These are phyloP conservation scores for Isatis tinctoria DNA, from an alignment of 345 rosid genomes.

Conservation along the genomic window DNA sequence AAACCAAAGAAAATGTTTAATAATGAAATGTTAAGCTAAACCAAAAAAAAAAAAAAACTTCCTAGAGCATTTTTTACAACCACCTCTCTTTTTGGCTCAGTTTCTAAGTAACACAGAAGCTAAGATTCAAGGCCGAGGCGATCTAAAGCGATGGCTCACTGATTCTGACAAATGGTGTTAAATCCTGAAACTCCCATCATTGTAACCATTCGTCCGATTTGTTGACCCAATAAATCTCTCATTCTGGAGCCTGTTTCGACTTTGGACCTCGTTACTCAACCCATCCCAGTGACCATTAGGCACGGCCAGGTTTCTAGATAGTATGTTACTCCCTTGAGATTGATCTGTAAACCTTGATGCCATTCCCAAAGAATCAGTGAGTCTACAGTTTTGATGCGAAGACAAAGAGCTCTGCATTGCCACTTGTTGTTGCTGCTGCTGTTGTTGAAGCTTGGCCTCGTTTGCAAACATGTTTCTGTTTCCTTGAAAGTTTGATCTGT, in stretches of 20 bases:
- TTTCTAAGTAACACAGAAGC: slow-evolving; percentile 20
- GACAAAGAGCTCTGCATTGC: slow-evolving; percentile 66
- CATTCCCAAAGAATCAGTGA: slow-evolving; percentile 51
- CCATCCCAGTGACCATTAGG: slow-evolving; percentile 75
- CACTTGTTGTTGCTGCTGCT: slow-evolving; percentile 50
- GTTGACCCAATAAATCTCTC: slow-evolving; percentile 63
- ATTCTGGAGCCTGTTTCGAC: slow-evolving; percentile 56
- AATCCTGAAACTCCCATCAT: slow-evolving; percentile 70
- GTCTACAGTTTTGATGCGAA: slow-evolving; percentile 50
- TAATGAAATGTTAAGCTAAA: slow-evolving; percentile 8
- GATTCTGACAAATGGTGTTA: slow-evolving; percentile 25
- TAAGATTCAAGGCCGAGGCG: not conserved
- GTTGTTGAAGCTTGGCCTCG: slow-evolving; percentile 54
- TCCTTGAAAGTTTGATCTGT: slow-evolving; percentile 48
- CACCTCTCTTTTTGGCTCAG: slow-evolving; percentile 4
- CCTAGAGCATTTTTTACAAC: slow-evolving; percentile 31
- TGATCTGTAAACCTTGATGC: slow-evolving; percentile 61
- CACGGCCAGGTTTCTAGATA: slow-evolving; percentile 41
- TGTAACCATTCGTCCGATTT: slow-evolving; percentile 57
- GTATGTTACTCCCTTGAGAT: slow-evolving; percentile 48
- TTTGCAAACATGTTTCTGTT: slow-evolving; percentile 49
- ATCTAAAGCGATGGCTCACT: slow-evolving; percentile 12
- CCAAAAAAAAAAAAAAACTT: slow-evolving; percentile 12
- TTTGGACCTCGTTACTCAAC: slow-evolving; percentile 59
- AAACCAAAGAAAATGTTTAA: slow-evolving; percentile 9